Conservation (phyloP, 1,139 yeast genomes). For the Saccharomyces uvarum region DNA sequence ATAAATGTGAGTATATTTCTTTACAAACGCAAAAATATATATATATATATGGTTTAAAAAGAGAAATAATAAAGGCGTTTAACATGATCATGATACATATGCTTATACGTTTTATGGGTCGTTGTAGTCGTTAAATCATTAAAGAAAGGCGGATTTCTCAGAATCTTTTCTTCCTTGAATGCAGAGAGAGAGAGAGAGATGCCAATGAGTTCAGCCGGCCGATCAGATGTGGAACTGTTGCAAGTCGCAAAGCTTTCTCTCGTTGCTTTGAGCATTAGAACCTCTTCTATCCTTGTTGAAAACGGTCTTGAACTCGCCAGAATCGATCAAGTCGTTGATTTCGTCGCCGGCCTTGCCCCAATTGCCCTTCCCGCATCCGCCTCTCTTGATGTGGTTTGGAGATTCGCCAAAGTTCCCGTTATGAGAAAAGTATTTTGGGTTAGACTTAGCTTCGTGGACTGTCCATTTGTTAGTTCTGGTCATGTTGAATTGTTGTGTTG, state of each 20-base stretch:
- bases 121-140: slow-evolving; percentile 4
- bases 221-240: slow-evolving; percentile 18
- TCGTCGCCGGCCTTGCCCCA: slow-evolving; percentile 73
- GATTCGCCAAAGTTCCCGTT: slow-evolving; percentile 57
- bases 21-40: no score
- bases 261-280: slow-evolving; percentile 37
- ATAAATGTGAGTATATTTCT: neutral
- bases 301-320: slow-evolving; percentile 35
- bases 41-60: neutral
- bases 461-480: slow-evolving; percentile 83
- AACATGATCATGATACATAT: neutral
- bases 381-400: slow-evolving; percentile 72
- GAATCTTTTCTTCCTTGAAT: no score
- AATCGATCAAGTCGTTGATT: slow-evolving; percentile 41
- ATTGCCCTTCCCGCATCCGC: slow-evolving; percentile 75
- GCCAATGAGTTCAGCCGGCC: neutral
- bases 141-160: neutral
- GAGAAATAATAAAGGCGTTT: neutral
- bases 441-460: slow-evolving; percentile 49
- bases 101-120: neutral
- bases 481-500: slow-evolving; percentile 37
- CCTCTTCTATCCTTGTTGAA: slow-evolving; percentile 40
- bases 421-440: slow-evolving; percentile 70
- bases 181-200: neutral
- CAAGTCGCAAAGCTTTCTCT: slow-evolving; percentile 31